A percentile compares a stretch with the other conserved stretches of the same genome.
These are phyloP conservation scores for Phytomonas francai DNA, from an alignment of 208 protist species.

Conservation along the genomic window DNA sequence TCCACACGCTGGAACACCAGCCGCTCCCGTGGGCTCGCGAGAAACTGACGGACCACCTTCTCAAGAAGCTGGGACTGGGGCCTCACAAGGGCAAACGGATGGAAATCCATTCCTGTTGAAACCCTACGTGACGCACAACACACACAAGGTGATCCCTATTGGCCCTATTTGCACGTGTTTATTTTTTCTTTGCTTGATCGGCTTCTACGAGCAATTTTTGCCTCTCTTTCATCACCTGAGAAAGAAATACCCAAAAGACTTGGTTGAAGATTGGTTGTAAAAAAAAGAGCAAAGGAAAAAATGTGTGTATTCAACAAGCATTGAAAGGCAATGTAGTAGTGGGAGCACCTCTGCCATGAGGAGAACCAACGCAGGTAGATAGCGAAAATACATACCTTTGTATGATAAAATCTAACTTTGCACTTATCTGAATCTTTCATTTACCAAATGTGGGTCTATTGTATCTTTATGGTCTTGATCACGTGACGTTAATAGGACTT, in stretches of 20 bases:
- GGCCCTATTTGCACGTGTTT: neutral
- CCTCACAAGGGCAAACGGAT: slow-evolving; percentile 38
- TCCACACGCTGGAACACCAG: slow-evolving; percentile 19
- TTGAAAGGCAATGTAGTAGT: neutral
- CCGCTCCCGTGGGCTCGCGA: slow-evolving; percentile 8
- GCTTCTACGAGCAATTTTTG: neutral
- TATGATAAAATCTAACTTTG: neutral
- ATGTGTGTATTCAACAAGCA: neutral
- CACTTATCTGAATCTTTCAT: neutral
- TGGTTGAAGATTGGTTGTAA: neutral
- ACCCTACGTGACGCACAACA: neutral
- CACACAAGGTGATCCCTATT: slow-evolving; percentile 2
- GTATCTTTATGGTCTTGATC: neutral
- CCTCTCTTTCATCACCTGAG: neutral
- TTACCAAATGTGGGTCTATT: neutral
- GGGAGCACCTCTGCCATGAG: neutral
- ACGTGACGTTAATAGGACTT: neutral
- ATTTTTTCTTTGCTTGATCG: slow-evolving; percentile 7
- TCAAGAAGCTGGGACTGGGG: slow-evolving; percentile 40
- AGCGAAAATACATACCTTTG: neutral
- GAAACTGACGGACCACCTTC: slow-evolving; percentile 16
- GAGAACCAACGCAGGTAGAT: neutral
- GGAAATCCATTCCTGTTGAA: slow-evolving; percentile 30
- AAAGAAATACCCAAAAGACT: neutral
- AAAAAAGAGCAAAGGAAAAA: slow-evolving; percentile 14